Base-by-base conservation (phyloP, 139 green algal species). In the Coccomyxa sp. region DNA sequence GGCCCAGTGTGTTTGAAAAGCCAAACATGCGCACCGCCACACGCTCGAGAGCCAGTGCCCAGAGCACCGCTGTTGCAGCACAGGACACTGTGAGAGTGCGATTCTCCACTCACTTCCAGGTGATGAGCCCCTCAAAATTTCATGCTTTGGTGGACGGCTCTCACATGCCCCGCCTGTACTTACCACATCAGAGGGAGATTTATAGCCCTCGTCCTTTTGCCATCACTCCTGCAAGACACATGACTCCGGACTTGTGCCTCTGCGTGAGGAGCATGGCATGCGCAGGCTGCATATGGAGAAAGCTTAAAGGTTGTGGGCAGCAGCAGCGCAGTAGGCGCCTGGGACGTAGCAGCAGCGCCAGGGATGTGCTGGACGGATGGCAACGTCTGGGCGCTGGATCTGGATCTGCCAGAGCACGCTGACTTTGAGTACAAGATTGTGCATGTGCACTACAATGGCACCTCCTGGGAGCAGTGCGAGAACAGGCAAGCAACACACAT, bases 341-440 rank as follows among this genome's bases (percentile, higher is more conserved):
- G 64, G 64, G 64, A 72, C 64, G 24, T 72, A 2, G 64, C 24
- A 1, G 27, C 64, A 6, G 64, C 64, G 27, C 64, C 64, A 22
- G 27, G 29, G 24, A 72, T 72, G 64, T 10, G 10, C 27, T 72
- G 64, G 64, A 72, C 64, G 0, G 64, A 72, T 33, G 64, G 64
- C 64, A 22, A 72, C 29, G n/a, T 72, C 10, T 72, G 64, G 64
- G n/a, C 29, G 29, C 18, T 27, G 14, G n/a, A 36, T 36, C 2
- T 72, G 64, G n/a, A 72, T 16, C 24, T 72, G 10, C 64, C 64
- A 22, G 64, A 72, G 27, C 24, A 27, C 29, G n/a, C 64, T 10
- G 64, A 72, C 29, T 72, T 72, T 72, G 64, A 72, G 29, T 72
- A 36, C 7, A 72, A 72, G 29, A 36, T 72, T 10, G 64, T 72